These are phyloP conservation scores for Casaregolazyma suthepensis DNA, from an alignment of 1,139 yeast species.

Conservation along the genomic window DNA sequence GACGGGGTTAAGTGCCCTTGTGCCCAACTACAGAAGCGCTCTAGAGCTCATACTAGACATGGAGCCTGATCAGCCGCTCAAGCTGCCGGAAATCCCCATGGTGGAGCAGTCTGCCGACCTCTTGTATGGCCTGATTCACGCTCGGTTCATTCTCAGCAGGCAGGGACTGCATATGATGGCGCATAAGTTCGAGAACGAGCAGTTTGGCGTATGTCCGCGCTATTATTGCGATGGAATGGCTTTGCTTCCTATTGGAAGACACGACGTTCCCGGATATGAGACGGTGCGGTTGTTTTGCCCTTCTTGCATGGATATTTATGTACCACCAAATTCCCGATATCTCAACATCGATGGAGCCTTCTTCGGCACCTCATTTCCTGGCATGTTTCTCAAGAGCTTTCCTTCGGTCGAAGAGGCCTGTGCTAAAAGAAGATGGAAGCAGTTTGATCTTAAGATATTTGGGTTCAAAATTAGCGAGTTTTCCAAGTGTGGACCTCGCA, in stretches of 20 bases:
- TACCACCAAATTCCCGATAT: slow-evolving; percentile 81
- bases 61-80: slow-evolving; percentile 60
- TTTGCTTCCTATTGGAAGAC: slow-evolving; percentile 84
- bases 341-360: slow-evolving; percentile 91
- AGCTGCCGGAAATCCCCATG: slow-evolving; percentile 63
- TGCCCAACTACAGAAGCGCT: slow-evolving; percentile 89
- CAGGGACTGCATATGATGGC: slow-evolving; percentile 94
- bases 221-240: slow-evolving; percentile 90
- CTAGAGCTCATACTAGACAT: slow-evolving; percentile 84
- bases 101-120: slow-evolving; percentile 88
- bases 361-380: slow-evolving; percentile 95
- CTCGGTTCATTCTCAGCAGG: slow-evolving; percentile 81
- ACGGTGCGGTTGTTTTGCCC: slow-evolving; percentile 93
- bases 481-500: slow-evolving; percentile 80
- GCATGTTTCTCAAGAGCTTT: slow-evolving; percentile 80
- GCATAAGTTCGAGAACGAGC: slow-evolving; percentile 83
- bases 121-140: slow-evolving; percentile 89
- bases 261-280: slow-evolving; percentile 86
- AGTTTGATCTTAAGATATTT: slow-evolving; percentile 69
- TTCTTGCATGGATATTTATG: slow-evolving; percentile 82
- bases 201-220: slow-evolving; percentile 90
- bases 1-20: slow-evolving; percentile 79
- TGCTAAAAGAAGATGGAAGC: slow-evolving; percentile 46
- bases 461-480: slow-evolving; percentile 78
- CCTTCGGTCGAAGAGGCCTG: slow-evolving; percentile 65